Conservation (phyloP, 1,139 yeast genomes). For the Protomyces inundatus region DNA sequence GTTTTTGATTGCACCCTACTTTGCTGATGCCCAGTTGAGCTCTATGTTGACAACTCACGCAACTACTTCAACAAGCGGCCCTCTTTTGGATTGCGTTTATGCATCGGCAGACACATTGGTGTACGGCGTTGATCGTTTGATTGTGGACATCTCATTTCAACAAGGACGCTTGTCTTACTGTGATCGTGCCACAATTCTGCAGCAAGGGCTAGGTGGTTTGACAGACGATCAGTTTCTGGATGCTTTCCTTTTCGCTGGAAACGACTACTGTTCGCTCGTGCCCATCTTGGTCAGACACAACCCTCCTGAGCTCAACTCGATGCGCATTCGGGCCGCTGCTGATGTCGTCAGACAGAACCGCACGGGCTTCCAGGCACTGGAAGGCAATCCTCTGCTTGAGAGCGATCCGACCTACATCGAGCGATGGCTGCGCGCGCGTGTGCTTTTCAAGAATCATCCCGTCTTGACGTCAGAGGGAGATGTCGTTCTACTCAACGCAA, state of each 20-base stretch:
- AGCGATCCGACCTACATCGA: constrained; percentile 37
- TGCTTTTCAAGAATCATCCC: constrained; percentile 58
- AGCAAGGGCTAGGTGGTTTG: constrained; percentile 17
- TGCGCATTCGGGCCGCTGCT: constrained; percentile 41
- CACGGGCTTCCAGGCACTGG: constrained; percentile 41
- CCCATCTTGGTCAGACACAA: constrained; percentile 43
- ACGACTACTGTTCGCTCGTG: constrained; percentile 68
- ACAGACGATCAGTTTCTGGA: constrained; percentile 25
- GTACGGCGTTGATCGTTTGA: constrained; percentile 55
- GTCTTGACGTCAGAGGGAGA: constrained; percentile 63
- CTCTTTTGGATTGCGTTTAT: constrained; percentile 64
- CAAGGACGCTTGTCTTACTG: constrained; percentile 56
- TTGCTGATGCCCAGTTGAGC: constrained; percentile 74
- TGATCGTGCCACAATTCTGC: constrained; percentile 25
- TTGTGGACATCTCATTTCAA: constrained; percentile 41
- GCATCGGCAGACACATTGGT: constrained; percentile 59
- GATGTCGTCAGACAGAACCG: constrained; percentile 47
- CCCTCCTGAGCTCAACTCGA: constrained; percentile 38
- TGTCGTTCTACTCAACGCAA: constrained; percentile 52
- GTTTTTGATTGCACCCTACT: constrained; percentile 75
- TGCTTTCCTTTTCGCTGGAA: constrained; percentile 70
- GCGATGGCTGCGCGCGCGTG: constrained; percentile 41
- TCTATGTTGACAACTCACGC: constrained; percentile 50
- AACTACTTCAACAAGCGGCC: constrained; percentile 74
- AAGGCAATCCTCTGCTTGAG: constrained; percentile 35